A percentile compares a stretch with the other conserved stretches of the same genome.
phyloP scores from a whole-genome alignment of 768 basidiomycete species.

The Roridomyces roridus region DNA sequence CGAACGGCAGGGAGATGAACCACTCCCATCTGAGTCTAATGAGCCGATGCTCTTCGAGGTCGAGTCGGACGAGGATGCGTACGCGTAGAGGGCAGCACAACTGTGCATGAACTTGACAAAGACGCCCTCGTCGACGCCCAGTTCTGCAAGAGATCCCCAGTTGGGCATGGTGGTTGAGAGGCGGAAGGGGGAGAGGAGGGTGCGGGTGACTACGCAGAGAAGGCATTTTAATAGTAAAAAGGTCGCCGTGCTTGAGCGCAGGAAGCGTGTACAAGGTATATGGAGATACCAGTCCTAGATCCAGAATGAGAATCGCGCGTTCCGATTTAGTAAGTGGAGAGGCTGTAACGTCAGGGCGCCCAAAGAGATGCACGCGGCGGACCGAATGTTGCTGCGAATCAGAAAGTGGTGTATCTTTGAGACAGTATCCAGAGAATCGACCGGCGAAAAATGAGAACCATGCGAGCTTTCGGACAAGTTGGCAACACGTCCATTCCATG shows the following conservation, averaged over 20 bases:
- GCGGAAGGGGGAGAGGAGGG: not conserved
- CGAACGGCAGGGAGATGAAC: constrained; percentile 55
- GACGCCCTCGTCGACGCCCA: constrained; percentile 50
- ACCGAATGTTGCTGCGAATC: too few species aligned
- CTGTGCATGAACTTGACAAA: constrained; percentile 60
- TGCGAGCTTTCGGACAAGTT: too few species aligned
- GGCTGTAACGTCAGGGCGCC: constrained; percentile 7
- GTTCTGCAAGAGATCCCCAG: constrained; percentile 57
- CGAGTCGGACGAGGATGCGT: constrained; percentile 28
- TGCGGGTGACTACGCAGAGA: not conserved
- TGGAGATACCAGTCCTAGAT: constrained; percentile 13
- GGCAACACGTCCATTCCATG: too few species aligned
- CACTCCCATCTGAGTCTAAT: constrained; percentile 61
- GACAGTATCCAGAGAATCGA: too few species aligned
- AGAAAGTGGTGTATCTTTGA: too few species aligned
- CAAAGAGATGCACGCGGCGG: not conserved
- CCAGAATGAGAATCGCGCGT: constrained; percentile 2
- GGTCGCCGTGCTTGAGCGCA: constrained; percentile 1
- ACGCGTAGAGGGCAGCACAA: constrained; percentile 57
- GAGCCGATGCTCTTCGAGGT: not conserved
- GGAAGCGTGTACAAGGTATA: not conserved
- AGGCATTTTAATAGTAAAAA: constrained; percentile 3
- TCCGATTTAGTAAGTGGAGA: constrained; percentile 15
- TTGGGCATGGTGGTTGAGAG: constrained; percentile 48
- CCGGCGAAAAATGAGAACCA: too few species aligned